A percentile compares a stretch with the other conserved stretches of the same genome.
These are phyloP conservation scores for Magnolia kwangsiensis DNA, from an alignment of 164 flowering plant species.

Conservation along the genomic window DNA sequence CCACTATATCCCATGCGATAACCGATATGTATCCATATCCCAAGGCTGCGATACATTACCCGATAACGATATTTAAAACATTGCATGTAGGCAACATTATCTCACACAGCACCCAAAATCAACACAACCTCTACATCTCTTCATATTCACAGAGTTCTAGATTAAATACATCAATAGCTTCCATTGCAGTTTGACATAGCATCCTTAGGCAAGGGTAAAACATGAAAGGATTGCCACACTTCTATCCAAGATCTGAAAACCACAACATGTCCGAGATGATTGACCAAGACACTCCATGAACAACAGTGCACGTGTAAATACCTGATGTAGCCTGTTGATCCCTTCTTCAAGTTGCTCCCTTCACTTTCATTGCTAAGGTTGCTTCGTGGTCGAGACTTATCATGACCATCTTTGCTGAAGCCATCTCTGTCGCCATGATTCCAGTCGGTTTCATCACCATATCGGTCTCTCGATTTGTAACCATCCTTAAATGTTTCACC, in stretches of 20 bases:
- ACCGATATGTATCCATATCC: too few relatives aligned
- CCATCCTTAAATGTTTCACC: constrained; percentile 24
- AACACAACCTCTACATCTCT: background rate
- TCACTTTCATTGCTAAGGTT: constrained; percentile 31
- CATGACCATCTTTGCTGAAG: constrained; percentile 33
- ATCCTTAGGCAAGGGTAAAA: background rate
- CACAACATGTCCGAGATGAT: background rate
- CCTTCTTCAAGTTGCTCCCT: constrained; percentile 30
- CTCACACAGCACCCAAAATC: background rate
- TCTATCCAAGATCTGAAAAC: background rate
- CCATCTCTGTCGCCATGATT: constrained; percentile 23
- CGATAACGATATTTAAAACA: too few relatives aligned
- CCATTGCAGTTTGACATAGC: background rate
- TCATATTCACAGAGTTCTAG: background rate
- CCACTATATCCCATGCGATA: too few relatives aligned
- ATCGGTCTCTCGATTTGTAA: constrained; percentile 37
- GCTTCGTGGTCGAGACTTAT: constrained; percentile 37
- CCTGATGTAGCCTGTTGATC: constrained; percentile 44
- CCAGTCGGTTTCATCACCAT: constrained; percentile 31
- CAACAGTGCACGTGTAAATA: constrained; percentile 7
- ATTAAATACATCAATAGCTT: background rate
- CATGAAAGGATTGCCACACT: background rate
- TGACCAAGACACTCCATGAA: background rate
- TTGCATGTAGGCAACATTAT: background rate
- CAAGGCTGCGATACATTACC: too few relatives aligned